Conservation (phyloP, 2,329 filamentous ascomycete species). For the Alternaria sp. region DNA sequence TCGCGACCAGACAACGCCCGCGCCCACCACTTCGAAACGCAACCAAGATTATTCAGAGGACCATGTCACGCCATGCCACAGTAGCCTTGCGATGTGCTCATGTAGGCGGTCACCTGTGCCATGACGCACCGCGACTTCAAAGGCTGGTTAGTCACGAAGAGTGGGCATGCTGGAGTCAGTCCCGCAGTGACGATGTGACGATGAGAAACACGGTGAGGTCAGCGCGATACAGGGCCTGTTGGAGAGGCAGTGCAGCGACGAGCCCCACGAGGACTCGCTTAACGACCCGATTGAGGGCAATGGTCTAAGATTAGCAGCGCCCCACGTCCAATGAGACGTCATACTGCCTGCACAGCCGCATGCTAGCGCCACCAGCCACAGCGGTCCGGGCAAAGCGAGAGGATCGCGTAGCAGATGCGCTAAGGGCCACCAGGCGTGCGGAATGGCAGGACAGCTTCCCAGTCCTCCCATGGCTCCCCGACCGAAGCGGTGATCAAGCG, state of each 20-base stretch:
- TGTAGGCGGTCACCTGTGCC: constrained; percentile 26
- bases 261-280: constrained; percentile 26
- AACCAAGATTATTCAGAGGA: constrained; percentile 10
- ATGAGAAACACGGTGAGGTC: constrained; percentile 36
- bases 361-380: constrained; percentile 30
- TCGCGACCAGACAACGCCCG: constrained; percentile 11
- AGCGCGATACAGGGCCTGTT: constrained; percentile 26
- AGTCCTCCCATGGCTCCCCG: constrained; percentile 26
- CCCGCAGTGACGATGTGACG: constrained; percentile 12
- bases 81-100: constrained; percentile 7
- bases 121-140: constrained; percentile 19
- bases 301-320: constrained; percentile 29
- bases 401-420: constrained; percentile 27
- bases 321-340: constrained; percentile 23
- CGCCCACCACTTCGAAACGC: constrained; percentile 2
- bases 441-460: constrained; percentile 18
- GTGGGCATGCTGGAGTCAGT: constrained; percentile 12
- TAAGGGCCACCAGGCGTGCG: constrained; percentile 19
- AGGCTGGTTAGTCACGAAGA: constrained; percentile 4
- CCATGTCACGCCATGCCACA: constrained; percentile 3
- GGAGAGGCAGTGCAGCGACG: constrained; percentile 19
- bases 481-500: constrained; percentile 41
- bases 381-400: constrained; percentile 32
- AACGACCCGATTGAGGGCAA: constrained; percentile 24
- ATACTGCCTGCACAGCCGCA: constrained; percentile 26